These are phyloP conservation scores for Xylariaceae sp. DNA, from an alignment of 2,329 filamentous ascomycete genomes.

Conservation along the genomic window DNA sequence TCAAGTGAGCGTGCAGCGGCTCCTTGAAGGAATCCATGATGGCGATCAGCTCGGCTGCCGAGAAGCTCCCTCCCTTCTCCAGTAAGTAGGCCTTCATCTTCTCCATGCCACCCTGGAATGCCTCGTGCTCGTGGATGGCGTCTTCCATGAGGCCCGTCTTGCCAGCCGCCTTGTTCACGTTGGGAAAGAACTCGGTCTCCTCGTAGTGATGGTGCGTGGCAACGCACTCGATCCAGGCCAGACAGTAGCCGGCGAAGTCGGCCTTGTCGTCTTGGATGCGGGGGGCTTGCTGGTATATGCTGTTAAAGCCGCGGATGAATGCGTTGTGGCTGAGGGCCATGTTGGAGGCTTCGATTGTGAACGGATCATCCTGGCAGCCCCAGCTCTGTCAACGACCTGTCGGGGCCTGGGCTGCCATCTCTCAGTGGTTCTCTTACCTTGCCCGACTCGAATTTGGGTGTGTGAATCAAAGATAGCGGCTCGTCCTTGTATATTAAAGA, in stretches of 20 bases:
- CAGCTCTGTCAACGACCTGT: constrained; percentile 3
- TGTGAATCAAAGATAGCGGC: constrained; percentile 11
- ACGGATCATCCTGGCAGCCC: constrained; percentile 10
- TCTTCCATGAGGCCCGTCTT: constrained; percentile 10
- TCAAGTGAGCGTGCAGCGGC: constrained; percentile 10
- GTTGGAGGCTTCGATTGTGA: constrained; percentile 15
- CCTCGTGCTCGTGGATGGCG: constrained; percentile 11
- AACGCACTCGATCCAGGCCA: constrained; percentile 14
- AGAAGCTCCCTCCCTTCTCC: constrained; percentile 4
- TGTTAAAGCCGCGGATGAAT: constrained; percentile 18
- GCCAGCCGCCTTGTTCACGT: constrained; percentile 13
- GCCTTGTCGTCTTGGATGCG: constrained; percentile 10
- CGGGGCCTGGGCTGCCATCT: neutral
- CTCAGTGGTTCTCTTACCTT: constrained; percentile 32
- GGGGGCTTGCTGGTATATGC: constrained; percentile 16
- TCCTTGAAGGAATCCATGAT: constrained; percentile 17
- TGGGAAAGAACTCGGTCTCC: constrained; percentile 14
- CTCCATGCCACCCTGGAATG: constrained; percentile 11
- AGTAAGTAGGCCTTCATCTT: constrained; percentile 10
- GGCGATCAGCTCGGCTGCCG: constrained; percentile 4
- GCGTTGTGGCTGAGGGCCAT: constrained; percentile 17
- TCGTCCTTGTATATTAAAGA: constrained; percentile 13
- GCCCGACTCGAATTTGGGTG: constrained; percentile 25
- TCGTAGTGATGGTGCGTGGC: constrained; percentile 15
- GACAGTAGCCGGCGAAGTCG: constrained; percentile 15